Evolutionary conservation across 441 rosid genomes (phyloP), one percentile per base, ranked within the genome.

Genomic region (Jatropha multifida): DNA sequence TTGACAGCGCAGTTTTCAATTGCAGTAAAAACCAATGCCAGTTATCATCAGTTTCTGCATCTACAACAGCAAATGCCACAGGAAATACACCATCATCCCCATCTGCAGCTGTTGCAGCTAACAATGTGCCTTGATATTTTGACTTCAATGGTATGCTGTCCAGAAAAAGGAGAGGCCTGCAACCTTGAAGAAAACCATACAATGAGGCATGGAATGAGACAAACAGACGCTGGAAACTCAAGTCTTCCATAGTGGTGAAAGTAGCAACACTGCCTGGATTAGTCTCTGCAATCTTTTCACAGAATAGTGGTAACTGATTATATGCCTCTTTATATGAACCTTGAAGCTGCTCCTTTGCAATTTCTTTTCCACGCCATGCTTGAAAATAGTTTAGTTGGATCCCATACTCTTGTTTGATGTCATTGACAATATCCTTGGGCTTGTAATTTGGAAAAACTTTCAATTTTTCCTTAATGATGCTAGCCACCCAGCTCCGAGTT

Each of bases 281-380:
- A 26, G 88, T 87, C 80, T 91, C 93, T 84, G 83, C 88, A 58
- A 94, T 90, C 91, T 89, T 89, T 78, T 89, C 93, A 70, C 98
- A 94, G 84, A 85, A 89, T 44, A 83, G 17, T 0, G 98, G 98
- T 18, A 94, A 83, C 83, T 83, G 93, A 83, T 86, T 90, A 83
- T 94, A 94, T 61, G 97, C 97, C 46, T 94, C 95, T 72, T 91
- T 92, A 84, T 85, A 90, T 2, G 97, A 92, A 70, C 98, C 98
- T 69, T 91, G 97, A 74, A 92, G 97, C 79, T 92, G 98, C 84
- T 91, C 97, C 82, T 87, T 92, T 3, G 97, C 97, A 8, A 92
- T 94, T 82, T 94, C 97, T 82, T 92, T 94, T 44, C 98, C 98
- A 3, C 97, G 93, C 95, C 97, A 92, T 10, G 97, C 97, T 85